phyloP scores from a whole-genome alignment of 1,139 yeast genomes.

The Waltiozyma sp. region DNA sequence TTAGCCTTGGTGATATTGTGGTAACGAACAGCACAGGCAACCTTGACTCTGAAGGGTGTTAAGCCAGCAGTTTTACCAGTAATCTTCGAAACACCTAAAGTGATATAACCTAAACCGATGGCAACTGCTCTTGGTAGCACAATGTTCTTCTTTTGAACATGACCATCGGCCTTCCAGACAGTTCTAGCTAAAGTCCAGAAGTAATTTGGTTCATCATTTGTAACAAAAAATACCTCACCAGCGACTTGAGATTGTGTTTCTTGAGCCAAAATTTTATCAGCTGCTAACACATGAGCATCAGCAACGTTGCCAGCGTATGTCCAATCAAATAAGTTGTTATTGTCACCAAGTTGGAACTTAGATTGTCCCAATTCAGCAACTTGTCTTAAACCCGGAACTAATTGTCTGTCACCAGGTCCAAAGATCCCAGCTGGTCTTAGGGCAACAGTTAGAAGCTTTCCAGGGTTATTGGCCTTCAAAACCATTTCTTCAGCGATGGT shows the following conservation, averaged over 20 bases:
- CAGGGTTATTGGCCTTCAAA: constrained; percentile 49
- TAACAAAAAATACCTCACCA: constrained; percentile 82
- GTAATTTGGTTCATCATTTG: constrained; percentile 91
- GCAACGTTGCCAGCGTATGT: constrained; percentile 99
- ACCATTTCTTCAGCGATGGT: constrained; percentile 85
- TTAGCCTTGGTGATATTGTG: constrained; percentile 90
- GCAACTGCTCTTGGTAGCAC: constrained; percentile 68
- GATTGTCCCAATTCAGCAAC: constrained; percentile 83
- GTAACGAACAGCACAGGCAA: constrained; percentile 91
- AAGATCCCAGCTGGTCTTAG: constrained; percentile 96
- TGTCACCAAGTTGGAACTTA: constrained; percentile 88
- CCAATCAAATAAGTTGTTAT: constrained; percentile 89
- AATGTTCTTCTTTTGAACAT: constrained; percentile 57
- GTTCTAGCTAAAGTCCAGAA: constrained; percentile 97
- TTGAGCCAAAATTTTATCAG: constrained; percentile 52
- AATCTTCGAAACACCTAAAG: constrained; percentile 61
- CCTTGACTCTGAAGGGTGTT: constrained; percentile 88
- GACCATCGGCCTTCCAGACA: constrained; percentile 95
- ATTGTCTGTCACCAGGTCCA: constrained; percentile 97
- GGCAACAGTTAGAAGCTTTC: constrained; percentile 64
- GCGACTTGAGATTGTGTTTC: constrained; percentile 36
- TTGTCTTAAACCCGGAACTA: constrained; percentile 83
- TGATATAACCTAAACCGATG: constrained; percentile 64
- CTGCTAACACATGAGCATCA: constrained; percentile 90
- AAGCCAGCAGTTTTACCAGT: constrained; percentile 84